Percentiles rank a stretch among this genome's conserved stretches.
Conservation (phyloP, 2,329 filamentous ascomycete species). For the Aureobasidium sp. region DNA sequence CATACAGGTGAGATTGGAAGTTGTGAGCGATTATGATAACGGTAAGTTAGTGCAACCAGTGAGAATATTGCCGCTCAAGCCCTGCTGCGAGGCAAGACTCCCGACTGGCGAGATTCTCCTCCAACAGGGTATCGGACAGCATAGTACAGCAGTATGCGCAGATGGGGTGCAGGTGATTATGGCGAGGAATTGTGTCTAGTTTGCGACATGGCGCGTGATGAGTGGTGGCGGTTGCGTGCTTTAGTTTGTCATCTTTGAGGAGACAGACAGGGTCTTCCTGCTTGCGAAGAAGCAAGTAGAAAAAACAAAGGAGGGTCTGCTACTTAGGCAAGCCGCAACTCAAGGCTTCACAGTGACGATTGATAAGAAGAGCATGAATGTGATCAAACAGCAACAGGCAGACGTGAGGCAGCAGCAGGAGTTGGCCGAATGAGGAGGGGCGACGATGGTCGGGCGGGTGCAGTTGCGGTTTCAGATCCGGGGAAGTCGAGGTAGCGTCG, state of each 20-base stretch:
- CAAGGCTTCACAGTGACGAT: not conserved
- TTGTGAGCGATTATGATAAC: not conserved
- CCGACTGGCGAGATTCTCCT: not conserved
- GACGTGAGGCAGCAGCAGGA: not conserved
- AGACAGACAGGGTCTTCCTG: not conserved
- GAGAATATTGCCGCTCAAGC: not conserved
- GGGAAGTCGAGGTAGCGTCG: not conserved
- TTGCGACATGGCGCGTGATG: conserved; percentile 10
- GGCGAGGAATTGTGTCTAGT: not conserved
- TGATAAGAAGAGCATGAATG: not conserved
- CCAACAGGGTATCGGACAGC: not conserved
- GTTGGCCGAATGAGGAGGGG: not conserved
- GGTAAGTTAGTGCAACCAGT: not conserved
- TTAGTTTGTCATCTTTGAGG: not conserved
- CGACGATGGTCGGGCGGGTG: not conserved
- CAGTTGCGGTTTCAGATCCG: not conserved
- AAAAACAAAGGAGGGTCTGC: not conserved
- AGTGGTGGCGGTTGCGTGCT: conserved; percentile 7
- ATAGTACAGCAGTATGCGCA: not conserved
- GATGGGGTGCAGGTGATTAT: not conserved
- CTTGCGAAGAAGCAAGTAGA: not conserved
- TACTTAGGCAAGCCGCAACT: too few relatives aligned
- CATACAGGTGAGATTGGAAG: not conserved
- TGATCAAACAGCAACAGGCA: not conserved
- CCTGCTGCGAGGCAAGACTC: not conserved